Conservation (phyloP, 1,284 basidiomycete genomes). For the Austroboletus novae-zelandiae region DNA sequence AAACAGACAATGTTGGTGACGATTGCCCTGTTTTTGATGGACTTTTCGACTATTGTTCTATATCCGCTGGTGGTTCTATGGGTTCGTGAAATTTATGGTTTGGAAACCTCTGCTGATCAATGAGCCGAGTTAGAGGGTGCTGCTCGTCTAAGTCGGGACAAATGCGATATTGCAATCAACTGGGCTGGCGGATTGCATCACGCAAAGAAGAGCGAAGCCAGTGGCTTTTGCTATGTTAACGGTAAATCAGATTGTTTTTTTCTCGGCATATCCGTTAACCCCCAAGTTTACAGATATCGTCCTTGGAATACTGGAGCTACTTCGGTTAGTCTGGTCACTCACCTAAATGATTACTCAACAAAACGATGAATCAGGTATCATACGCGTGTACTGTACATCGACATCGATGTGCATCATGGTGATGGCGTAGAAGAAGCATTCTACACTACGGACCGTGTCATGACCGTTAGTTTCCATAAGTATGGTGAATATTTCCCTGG, state of each 20-base stretch:
- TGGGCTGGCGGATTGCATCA: slow-evolving; percentile 99
- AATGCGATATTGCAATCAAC: slow-evolving; percentile 98
- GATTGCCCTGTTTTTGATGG: slow-evolving; percentile 99
- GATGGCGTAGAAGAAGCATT: slow-evolving; percentile 99
- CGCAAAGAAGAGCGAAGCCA: slow-evolving; percentile 98
- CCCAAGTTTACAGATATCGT: slow-evolving; percentile 77
- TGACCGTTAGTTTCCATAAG: slow-evolving; percentile 99
- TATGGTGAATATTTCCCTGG: slow-evolving; percentile 99
- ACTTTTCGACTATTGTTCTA: slow-evolving; percentile 97
- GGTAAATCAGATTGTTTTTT: slow-evolving; percentile 45
- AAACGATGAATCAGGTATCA: slow-evolving; percentile 69
- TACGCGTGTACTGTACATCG: slow-evolving; percentile 93
- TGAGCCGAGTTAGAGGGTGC: slow-evolving; percentile 76
- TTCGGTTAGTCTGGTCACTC: slow-evolving; percentile 55
- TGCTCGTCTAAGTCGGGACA: slow-evolving; percentile 91
- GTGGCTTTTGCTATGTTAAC: slow-evolving; percentile 98
- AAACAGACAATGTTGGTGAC: slow-evolving; percentile 82
- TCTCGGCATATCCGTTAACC: background rate
- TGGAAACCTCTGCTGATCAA: slow-evolving; percentile 4
- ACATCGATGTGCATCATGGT: slow-evolving; percentile 98
- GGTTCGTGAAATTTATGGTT: slow-evolving; percentile 49
- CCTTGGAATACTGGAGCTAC: slow-evolving; percentile 91
- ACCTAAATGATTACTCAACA: background rate
- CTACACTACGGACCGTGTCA: slow-evolving; percentile 97
- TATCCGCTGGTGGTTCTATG: slow-evolving; percentile 98